Base-by-base conservation (phyloP, 805 yeast species). In the Candida golubevii region DNA sequence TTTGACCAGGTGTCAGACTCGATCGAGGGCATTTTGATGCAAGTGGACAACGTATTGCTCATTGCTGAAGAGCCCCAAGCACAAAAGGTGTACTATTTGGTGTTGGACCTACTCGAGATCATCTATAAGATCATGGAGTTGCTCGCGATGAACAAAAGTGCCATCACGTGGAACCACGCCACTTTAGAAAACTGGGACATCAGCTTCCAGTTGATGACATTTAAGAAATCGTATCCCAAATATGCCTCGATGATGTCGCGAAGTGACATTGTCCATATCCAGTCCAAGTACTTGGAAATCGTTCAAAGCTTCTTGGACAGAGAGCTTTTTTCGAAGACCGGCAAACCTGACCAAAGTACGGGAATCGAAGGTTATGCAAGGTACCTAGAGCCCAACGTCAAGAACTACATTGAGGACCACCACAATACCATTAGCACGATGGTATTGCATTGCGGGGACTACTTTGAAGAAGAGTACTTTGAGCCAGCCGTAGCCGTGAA, bases 1-100 rank as follows among this genome's bases (percentile, higher is more conserved):
- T 82, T 82, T 47, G 95, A 88, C 53, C 99, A 93, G 62, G 79
- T 85, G 6, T 75, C 83, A 12, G 97, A 90, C 60, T 83, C 91
- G 69, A 69, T 89, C 14, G 77, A 79, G 27, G 95, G 85, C 46
- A 68, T 89, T 12, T 64, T 82, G 35, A 53, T 74, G 14, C 77
- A 71, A 45, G 64, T 66, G 42, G 71, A 72, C 56, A 51, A 66
- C 44, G 53, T 57, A 36, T 41, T 66, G 48, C 42, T 38, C 13
- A 40, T 49, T 6, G 31, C 48, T 11, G 43, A 38, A 28, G 42
- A 39, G 14, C 39, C 44, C 33, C 27, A 29, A 12, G 48, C 47
- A 10, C 51, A 23, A 46, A 46, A 46, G 38, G 51, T 52, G 10
- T 56, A 50, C 27, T 38, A 36, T 6, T 55, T 67, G 38, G 56